Base-by-base conservation (phyloP, 441 rosid species). In the Biscutella laevigata region DNA sequence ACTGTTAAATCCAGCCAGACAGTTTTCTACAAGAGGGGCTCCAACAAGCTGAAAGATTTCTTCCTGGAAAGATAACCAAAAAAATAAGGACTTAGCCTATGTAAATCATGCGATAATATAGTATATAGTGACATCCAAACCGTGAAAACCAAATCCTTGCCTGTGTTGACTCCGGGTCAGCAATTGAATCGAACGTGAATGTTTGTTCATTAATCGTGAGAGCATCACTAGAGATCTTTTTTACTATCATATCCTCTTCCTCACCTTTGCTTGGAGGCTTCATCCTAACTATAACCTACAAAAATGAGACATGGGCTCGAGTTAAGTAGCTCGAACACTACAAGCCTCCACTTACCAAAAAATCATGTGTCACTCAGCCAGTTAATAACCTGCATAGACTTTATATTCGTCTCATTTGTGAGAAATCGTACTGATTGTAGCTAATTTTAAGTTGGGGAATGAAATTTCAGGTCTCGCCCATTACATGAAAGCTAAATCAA, bases 1-100 rank as follows among this genome's bases (percentile, higher is more conserved):
- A 70, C 99, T 94, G 67, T 94, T 94, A 60, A 94, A 94, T 37
- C 99, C 99, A 19, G 98, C 94, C 16, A 94, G 71, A 72, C 99
- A 94, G 60, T 94, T 94, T 61, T 94, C 98, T 6, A 94, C 98
- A 0, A 94, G 85, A 52, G 99, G 96, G 11, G 70, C 81, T 45
- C 98, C 99, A 10, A 90, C 83, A 29, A 80, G 91, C 77, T 85
- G 74, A 67, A 87, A 94, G 22, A 94, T 77, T 48, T 90, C 98
- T 36, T 74, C 50, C 98, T 94, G 86, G 53, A 70, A 55, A 37
- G 24, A 44, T 17, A 17, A 17, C 2, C 1, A 35, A 11, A 53
- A 61, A 42, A 15, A 41, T 6, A 57, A 64, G 20, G 27, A 15
- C 22, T 50, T 54, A 26, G 34, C 26, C 11, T 27, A 43, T 14